Base-by-base conservation (phyloP, 1,284 basidiomycete species). In the Phylloboletellus chloephorus region DNA sequence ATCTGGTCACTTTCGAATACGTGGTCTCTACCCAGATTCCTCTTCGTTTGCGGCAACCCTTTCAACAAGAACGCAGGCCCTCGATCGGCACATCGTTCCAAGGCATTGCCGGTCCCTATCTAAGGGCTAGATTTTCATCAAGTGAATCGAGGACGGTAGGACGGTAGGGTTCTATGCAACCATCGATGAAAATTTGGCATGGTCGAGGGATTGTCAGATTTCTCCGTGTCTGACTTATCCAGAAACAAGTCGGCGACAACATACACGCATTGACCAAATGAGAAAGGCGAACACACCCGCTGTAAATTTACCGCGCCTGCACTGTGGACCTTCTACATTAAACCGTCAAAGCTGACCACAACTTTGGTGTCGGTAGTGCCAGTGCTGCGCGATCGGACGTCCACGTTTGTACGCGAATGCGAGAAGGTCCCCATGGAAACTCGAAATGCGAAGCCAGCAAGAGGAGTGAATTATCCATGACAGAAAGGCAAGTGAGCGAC, bases 31-130 rank as follows among this genome's bases (percentile, higher is more conserved):
- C 9, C 36, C 17, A 11, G 16, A 10, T 15, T 35, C 30, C 15
- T 30, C 24, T 13, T 24, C 34, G 20, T 21, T 32, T 57, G 33
- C 50, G 46, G 43, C 39, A 41, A 50, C 53, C 52, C 48, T 54
- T 52, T 42, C 5, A 21, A 41, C 52, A 52, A 52, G 54, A 58
- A 56, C 13, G 28, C 7, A 23, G 24, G 21, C 13, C 19, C 24
- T 45, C 19, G 39, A 17, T 35, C 12, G 15, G 26, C 26, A 25
- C n/a, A 22, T 28, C 15, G 19, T 37, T 22, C 22, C 41, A 17
- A 37, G 11, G 16, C 12, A 6, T 30, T 26, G 28, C 28, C 53
- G 54, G 51, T 25, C 44, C 15, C 12, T 6, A 21, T 40, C 30
- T 11, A n/a, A 23, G 29, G 22, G 16, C 41, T 15, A n/a, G 21